Percentiles rank a stretch among this genome's conserved stretches.
phyloP scores from a whole-genome alignment of 148 eudicot genomes.

The Rhododendron kiyosumense region DNA sequence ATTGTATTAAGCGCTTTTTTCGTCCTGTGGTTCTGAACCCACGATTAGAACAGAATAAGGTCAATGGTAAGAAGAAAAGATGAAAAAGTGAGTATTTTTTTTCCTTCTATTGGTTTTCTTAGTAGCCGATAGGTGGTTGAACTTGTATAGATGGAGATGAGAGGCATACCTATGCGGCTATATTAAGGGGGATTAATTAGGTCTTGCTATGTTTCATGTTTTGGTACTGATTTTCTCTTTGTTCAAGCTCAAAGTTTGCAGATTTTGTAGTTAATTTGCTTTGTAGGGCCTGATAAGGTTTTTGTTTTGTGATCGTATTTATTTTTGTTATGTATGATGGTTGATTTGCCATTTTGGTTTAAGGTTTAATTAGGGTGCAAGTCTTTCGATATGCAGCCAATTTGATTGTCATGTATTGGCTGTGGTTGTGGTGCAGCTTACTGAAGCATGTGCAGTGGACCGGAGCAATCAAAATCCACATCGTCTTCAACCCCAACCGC shows the following conservation, averaged over 20 bases:
- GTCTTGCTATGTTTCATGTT: background rate
- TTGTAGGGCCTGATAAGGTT: background rate
- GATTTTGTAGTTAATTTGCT: background rate
- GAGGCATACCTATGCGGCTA: background rate
- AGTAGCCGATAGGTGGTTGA: background rate
- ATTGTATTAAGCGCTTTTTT: background rate
- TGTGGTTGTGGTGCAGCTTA: constrained; percentile 26
- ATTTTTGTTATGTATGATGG: background rate
- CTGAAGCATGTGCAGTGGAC: constrained; percentile 40
- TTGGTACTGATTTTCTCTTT: background rate
- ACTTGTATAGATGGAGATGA: background rate
- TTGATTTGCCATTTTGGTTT: background rate
- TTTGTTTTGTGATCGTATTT: background rate
- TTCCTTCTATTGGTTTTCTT: background rate
- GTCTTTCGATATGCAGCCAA: constrained; percentile 8
- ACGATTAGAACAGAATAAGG: background rate
- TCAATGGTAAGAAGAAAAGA: background rate
- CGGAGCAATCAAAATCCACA: constrained; percentile 28
- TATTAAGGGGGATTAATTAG: background rate
- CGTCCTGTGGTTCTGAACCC: background rate
- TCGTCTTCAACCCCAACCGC: constrained; percentile 14
- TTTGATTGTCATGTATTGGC: constrained; percentile 1
- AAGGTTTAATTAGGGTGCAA: background rate
- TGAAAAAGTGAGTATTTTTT: background rate
- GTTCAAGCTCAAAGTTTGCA: background rate